These are phyloP conservation scores for Taphrina sp. DNA, from an alignment of 1,139 yeast species.

Conservation along the genomic window DNA sequence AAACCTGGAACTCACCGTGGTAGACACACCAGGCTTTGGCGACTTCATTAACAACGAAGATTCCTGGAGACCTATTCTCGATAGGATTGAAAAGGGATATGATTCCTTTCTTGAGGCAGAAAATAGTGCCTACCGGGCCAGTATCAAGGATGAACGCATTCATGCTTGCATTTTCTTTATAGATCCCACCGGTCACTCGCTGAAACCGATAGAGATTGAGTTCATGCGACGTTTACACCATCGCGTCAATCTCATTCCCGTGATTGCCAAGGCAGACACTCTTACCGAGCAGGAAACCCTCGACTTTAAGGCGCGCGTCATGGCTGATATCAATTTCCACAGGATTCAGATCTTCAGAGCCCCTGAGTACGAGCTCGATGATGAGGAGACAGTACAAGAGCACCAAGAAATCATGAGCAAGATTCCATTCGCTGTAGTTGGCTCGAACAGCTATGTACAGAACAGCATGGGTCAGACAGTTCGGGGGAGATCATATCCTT, in stretches of 20 bases:
- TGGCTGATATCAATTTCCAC: constrained; percentile 65
- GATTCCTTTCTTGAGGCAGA: constrained; percentile 88
- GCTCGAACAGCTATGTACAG: constrained; percentile 74
- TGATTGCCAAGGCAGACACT: constrained; percentile 92
- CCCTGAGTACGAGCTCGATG: constrained; percentile 75
- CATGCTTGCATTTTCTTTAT: constrained; percentile 88
- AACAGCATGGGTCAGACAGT: constrained; percentile 74
- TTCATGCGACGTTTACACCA: constrained; percentile 87
- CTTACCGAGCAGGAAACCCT: constrained; percentile 81
- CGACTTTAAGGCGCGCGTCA: constrained; percentile 59
- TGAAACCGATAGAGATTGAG: constrained; percentile 82
- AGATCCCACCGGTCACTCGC: constrained; percentile 95
- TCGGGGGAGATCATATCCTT: constrained; percentile 93
- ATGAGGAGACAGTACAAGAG: constrained; percentile 71
- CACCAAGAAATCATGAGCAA: constrained; percentile 65
- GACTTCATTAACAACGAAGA: constrained; percentile 84
- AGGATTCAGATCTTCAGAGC: constrained; percentile 79
- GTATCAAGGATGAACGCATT: constrained; percentile 68
- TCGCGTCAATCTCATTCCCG: constrained; percentile 90
- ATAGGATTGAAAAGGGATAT: constrained; percentile 81
- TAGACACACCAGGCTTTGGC: constrained; percentile 94
- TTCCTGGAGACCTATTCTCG: constrained; percentile 89
- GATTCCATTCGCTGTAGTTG: constrained; percentile 93
- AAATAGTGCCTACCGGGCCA: constrained; percentile 77
- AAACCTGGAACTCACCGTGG: constrained; percentile 74